A percentile compares a stretch with the other conserved stretches of the same genome.
These are phyloP conservation scores for Neocatenulostroma microsporum DNA, from an alignment of 2,329 filamentous ascomycete species.

Conservation along the genomic window DNA sequence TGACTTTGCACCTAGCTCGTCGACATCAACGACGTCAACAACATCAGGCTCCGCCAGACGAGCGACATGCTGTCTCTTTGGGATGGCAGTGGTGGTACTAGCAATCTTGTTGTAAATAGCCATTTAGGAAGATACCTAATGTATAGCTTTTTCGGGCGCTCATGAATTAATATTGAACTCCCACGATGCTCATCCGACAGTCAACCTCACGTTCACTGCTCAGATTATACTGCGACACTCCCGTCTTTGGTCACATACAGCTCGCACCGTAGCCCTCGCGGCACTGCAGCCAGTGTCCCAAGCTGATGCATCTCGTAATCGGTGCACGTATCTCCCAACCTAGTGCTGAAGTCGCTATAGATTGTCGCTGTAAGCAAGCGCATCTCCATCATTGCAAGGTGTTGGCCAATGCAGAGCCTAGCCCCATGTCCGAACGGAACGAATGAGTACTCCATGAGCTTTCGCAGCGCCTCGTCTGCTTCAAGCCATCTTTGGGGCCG, in stretches of 20 bases:
- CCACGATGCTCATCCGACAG: no score
- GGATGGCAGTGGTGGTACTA: no score
- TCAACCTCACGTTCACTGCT: no score
- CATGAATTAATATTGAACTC: no score
- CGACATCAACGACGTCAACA: no score
- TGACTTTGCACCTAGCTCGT: no score
- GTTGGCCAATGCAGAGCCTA: conserved; percentile 3
- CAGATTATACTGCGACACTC: no score
- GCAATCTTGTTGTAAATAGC: no score
- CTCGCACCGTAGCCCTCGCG: neutral
- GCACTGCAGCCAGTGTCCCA: neutral
- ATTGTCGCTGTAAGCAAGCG: neutral
- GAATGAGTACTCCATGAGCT: conserved; percentile 2
- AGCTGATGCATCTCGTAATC: neutral
- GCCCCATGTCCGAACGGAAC: conserved; percentile 4
- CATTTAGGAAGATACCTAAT: no score
- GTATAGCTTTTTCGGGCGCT: no score
- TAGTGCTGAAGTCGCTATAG: neutral
- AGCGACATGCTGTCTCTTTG: no score
- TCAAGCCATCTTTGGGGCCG: neutral
- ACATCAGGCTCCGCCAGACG: no score
- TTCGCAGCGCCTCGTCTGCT: neutral
- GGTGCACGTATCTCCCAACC: neutral
- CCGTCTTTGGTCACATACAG: neutral
- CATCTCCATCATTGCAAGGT: conserved; percentile 1